Evolutionary conservation across 2,329 filamentous ascomycete species (phyloP).

Genomic region (Aphanocladium album): DNA sequence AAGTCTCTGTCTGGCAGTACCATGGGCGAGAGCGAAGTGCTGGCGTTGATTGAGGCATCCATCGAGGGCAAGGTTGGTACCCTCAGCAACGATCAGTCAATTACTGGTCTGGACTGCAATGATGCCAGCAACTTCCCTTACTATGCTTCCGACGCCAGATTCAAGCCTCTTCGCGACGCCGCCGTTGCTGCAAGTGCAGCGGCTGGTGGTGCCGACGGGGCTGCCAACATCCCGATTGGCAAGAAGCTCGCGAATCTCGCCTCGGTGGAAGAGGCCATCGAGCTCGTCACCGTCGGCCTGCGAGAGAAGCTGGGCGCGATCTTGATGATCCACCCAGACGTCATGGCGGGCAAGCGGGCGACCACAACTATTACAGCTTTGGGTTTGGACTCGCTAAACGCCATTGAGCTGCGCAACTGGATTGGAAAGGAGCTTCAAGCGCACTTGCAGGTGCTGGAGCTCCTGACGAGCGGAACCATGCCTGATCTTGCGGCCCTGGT

Average conservation of each 20-base stretch:
- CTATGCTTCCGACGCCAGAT: conserved; percentile 51
- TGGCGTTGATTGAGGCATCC: conserved; percentile 48
- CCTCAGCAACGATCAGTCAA: conserved; percentile 44
- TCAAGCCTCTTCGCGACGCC: conserved; percentile 41
- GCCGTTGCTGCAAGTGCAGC: conserved; percentile 25
- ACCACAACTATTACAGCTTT: conserved; percentile 21
- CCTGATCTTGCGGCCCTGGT: conserved; percentile 14
- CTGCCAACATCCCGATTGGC: conserved; percentile 14
- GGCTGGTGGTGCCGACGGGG: conserved; percentile 3
- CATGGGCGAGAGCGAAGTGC: conserved; percentile 49
- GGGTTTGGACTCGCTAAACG: conserved; percentile 43
- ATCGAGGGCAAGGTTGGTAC: conserved; percentile 39
- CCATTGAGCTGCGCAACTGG: conserved; percentile 47
- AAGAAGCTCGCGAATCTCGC: conserved; percentile 16
- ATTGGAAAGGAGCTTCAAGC: conserved; percentile 45
- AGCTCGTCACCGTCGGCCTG: conserved; percentile 21
- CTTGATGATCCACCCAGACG: conserved; percentile 22
- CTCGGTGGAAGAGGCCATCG: conserved; percentile 19
- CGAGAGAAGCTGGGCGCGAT: conserved; percentile 32
- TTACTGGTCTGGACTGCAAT: conserved; percentile 48
- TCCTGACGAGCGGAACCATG: conserved; percentile 42
- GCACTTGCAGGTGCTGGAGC: conserved; percentile 48
- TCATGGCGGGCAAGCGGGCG: conserved; percentile 18
- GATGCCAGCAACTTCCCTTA: conserved; percentile 42
- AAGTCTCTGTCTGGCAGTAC: conserved; percentile 44